Conservation (phyloP, 768 basidiomycete species). For the Lactarius psammicola region DNA sequence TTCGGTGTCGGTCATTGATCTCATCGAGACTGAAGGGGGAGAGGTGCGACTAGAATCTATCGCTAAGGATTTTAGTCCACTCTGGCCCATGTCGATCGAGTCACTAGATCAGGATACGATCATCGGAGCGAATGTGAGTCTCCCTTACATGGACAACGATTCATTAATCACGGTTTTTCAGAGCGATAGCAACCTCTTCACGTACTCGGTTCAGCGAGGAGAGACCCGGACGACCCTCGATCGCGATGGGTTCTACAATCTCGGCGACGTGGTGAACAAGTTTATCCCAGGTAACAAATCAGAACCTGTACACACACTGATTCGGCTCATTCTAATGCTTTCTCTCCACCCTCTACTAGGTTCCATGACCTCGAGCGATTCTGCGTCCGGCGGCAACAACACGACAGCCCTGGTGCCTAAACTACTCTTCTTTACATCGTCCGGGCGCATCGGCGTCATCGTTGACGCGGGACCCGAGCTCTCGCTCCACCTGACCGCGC, state of each 20-base stretch:
- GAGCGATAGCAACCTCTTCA: constrained; percentile 66
- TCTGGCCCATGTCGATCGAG: constrained; percentile 71
- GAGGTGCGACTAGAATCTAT: constrained; percentile 39
- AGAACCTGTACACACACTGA: background rate
- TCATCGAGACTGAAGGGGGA: constrained; percentile 43
- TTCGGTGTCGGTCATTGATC: constrained; percentile 69
- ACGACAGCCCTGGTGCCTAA: constrained; percentile 44
- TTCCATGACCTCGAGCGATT: constrained; percentile 47
- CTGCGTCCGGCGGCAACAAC: constrained; percentile 38
- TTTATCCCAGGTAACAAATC: constrained; percentile 60
- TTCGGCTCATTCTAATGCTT: background rate
- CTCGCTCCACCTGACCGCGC: constrained; percentile 57
- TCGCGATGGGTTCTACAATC: constrained; percentile 64
- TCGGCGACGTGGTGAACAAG: constrained; percentile 76
- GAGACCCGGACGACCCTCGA: constrained; percentile 51
- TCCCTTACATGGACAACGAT: constrained; percentile 16
- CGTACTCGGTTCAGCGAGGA: constrained; percentile 51
- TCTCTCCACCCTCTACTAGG: too few species aligned
- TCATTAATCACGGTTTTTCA: constrained; percentile 32
- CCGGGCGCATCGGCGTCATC: constrained; percentile 76
- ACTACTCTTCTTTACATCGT: constrained; percentile 72
- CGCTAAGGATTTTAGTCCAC: constrained; percentile 71
- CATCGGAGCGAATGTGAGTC: constrained; percentile 73
- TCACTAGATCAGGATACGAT: constrained; percentile 52
- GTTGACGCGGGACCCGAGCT: constrained; percentile 55